Evolutionary conservation across 768 basidiomycete species (phyloP).

Genomic region (Glaciozyma antarctica): DNA sequence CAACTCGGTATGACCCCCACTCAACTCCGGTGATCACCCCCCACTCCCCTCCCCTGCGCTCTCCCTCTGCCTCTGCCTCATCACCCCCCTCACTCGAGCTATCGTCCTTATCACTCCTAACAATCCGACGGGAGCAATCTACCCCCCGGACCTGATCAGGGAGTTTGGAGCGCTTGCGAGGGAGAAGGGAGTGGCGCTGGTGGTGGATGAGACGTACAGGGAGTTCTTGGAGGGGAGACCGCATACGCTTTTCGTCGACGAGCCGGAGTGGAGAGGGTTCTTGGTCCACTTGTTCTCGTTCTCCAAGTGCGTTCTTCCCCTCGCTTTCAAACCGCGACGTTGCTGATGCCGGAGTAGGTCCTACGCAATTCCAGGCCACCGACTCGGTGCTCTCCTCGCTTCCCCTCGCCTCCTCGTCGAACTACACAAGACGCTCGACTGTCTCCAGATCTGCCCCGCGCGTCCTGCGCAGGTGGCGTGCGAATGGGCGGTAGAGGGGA

Average conservation of each 20-base stretch:
- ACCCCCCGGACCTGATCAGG: constrained; percentile 50
- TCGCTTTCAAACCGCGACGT: no score
- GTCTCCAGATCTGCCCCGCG: constrained; percentile 65
- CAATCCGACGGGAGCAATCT: constrained; percentile 66
- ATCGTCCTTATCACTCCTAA: constrained; percentile 70
- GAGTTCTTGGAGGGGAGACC: constrained; percentile 61
- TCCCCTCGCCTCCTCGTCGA: constrained; percentile 50
- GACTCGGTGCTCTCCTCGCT: constrained; percentile 62
- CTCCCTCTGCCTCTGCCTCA: constrained; percentile 46
- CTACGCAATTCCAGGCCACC: constrained; percentile 70
- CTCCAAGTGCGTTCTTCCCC: constrained; percentile 22
- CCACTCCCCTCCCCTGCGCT: constrained; percentile 57
- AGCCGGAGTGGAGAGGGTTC: constrained; percentile 11
- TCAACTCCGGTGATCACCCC: constrained; percentile 39
- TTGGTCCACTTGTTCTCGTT: constrained; percentile 34
- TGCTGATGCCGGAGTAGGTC: no score
- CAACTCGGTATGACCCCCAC: constrained; percentile 24
- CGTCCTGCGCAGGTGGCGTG: constrained; percentile 63
- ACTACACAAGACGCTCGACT: constrained; percentile 59
- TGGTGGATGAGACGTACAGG: constrained; percentile 82
- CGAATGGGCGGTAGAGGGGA: constrained; percentile 46
- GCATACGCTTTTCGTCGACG: constrained; percentile 48
- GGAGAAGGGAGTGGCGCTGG: constrained; percentile 51
- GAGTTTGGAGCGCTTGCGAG: constrained; percentile 55
- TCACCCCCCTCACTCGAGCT: constrained; percentile 54